A percentile compares a stretch with the other conserved stretches of the same genome.
Evolutionary conservation across 2,329 filamentous ascomycete species (phyloP).

Genomic region (Nannizzia gypsea): DNA sequence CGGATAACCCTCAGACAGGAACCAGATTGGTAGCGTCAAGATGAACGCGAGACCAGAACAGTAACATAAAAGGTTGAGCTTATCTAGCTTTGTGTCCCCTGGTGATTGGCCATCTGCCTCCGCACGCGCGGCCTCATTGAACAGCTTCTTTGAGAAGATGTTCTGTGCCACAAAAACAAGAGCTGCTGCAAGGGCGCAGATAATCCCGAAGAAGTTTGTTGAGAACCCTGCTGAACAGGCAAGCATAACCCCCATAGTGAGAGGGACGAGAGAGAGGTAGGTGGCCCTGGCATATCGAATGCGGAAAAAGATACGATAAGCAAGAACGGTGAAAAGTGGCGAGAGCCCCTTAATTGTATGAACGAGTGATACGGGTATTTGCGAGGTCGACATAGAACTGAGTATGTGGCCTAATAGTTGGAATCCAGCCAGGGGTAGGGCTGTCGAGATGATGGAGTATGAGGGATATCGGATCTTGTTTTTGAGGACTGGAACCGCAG

Average conservation of each 20-base stretch:
- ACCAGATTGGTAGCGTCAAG: conserved; percentile 81
- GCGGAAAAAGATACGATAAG: conserved; percentile 79
- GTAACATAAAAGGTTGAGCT: conserved; percentile 91
- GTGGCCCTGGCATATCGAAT: conserved; percentile 80
- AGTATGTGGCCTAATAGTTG: conserved; percentile 89
- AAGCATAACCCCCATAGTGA: conserved; percentile 89
- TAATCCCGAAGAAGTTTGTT: conserved; percentile 78
- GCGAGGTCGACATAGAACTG: conserved; percentile 83
- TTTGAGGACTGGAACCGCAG: conserved; percentile 63
- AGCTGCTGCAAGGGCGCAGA: conserved; percentile 80
- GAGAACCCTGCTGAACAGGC: conserved; percentile 87
- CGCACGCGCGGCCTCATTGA: conserved; percentile 81
- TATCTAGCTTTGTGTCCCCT: conserved; percentile 73
- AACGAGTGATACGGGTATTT: conserved; percentile 91
- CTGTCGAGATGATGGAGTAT: conserved; percentile 69
- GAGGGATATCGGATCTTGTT: conserved; percentile 73
- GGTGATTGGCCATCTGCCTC: conserved; percentile 58
- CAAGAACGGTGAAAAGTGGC: conserved; percentile 85
- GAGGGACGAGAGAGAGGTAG: conserved; percentile 77
- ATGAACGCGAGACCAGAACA: conserved; percentile 89
- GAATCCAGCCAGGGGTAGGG: conserved; percentile 82
- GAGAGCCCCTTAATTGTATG: conserved; percentile 98
- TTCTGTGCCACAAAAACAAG: conserved; percentile 96
- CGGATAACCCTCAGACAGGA: conserved; percentile 74
- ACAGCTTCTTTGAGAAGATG: conserved; percentile 94